phyloP scores from a whole-genome alignment of 164 flowering plant species.

The Magnolia kwangsiensis region DNA sequence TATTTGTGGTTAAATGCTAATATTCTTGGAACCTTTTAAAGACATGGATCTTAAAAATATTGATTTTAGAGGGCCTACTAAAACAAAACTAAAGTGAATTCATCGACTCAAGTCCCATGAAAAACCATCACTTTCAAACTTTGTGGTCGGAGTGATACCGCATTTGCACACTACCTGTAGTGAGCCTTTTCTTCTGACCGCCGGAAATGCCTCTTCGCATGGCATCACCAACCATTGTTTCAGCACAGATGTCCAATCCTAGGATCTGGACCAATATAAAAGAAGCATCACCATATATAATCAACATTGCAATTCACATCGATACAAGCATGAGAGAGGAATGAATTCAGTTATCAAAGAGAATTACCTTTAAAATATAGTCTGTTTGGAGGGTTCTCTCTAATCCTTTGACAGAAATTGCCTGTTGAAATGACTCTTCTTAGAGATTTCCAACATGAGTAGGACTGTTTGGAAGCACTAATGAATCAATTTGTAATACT shows the following conservation, averaged over 20 bases:
- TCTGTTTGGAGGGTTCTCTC: slow-evolving; percentile 59
- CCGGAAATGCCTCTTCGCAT: slow-evolving; percentile 82
- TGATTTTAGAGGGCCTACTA: no score
- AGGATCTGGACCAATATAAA: slow-evolving; percentile 39
- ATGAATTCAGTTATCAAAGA: not conserved
- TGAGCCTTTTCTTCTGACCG: slow-evolving; percentile 67
- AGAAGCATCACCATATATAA: not conserved
- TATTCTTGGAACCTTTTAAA: not conserved
- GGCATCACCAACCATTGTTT: slow-evolving; percentile 61
- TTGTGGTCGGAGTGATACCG: no score
- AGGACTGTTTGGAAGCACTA: no score
- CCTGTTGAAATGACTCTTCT: slow-evolving; percentile 31
- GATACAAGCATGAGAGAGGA: no score
- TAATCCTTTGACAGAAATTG: slow-evolving; percentile 52
- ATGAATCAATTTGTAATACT: no score
- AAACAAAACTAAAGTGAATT: no score
- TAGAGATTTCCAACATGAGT: no score
- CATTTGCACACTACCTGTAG: slow-evolving; percentile 46
- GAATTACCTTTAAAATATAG: slow-evolving; percentile 58
- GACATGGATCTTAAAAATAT: no score
- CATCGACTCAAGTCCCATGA: no score
- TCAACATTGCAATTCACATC: no score
- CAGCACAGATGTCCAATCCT: slow-evolving; percentile 69
- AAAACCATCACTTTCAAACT: no score
- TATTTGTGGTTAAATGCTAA: not conserved